Percentiles rank a stretch among this genome's conserved stretches.
Conservation (phyloP, 768 basidiomycete species). For the Russula sp. region DNA sequence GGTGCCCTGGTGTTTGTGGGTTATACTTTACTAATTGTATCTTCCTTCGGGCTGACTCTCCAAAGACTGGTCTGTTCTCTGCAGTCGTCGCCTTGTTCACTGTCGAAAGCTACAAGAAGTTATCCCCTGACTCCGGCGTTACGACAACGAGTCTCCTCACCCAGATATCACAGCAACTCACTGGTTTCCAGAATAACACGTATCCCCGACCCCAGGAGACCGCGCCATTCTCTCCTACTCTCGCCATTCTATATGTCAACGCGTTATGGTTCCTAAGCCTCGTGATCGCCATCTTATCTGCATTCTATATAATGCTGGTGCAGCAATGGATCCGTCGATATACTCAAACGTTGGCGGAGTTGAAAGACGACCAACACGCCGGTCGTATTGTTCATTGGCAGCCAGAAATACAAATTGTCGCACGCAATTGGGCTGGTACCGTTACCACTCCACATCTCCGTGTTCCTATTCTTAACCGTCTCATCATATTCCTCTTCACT, state of each 20-base stretch:
- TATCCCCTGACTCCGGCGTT: slow-evolving; percentile 23
- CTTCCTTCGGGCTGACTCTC: not conserved
- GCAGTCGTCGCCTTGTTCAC: too few species aligned
- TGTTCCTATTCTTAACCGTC: slow-evolving; percentile 27
- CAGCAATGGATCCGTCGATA: slow-evolving; percentile 26
- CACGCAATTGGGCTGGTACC: slow-evolving; percentile 35
- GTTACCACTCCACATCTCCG: slow-evolving; percentile 22
- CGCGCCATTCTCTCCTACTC: not conserved
- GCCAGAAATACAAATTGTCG: slow-evolving; percentile 12
- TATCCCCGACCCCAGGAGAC: not conserved
- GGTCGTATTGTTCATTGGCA: slow-evolving; percentile 21
- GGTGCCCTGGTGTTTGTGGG: too few species aligned
- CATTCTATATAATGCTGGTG: slow-evolving; percentile 22
- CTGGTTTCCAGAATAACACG: slow-evolving; percentile 7
- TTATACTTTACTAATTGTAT: too few species aligned
- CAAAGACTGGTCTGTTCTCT: slow-evolving; percentile 33
- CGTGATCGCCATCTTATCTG: slow-evolving; percentile 14
- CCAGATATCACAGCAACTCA: slow-evolving; percentile 23
- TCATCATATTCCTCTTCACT: slow-evolving; percentile 21
- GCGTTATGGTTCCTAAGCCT: slow-evolving; percentile 24
- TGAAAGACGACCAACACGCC: slow-evolving; percentile 1
- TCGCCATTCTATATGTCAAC: slow-evolving; percentile 18
- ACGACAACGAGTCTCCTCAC: slow-evolving; percentile 4
- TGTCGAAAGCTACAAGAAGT: too few species aligned
- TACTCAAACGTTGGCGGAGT: slow-evolving; percentile 4